Conservation (phyloP, 805 yeast genomes). For the Kuraishia piskuri region DNA sequence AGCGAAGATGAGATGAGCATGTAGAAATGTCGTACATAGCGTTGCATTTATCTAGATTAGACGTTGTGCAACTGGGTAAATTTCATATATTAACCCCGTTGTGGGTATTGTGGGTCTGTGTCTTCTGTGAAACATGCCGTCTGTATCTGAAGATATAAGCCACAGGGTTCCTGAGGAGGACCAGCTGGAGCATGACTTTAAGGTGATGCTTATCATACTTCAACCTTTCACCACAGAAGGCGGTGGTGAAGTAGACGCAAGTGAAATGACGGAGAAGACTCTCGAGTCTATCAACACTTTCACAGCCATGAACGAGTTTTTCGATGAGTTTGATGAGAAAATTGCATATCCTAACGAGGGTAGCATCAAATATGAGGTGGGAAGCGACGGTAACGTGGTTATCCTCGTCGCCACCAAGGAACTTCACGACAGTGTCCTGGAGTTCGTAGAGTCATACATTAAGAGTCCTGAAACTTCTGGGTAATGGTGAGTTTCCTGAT, state of each 20-base stretch:
- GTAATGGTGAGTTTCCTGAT: background rate
- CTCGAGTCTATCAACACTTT: slow-evolving; percentile 36
- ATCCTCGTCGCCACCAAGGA: slow-evolving; percentile 36
- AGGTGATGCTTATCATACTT: slow-evolving; percentile 34
- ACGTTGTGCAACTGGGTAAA: too few relatives aligned
- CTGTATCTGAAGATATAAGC: slow-evolving; percentile 2
- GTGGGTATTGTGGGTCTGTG: background rate
- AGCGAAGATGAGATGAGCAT: background rate
- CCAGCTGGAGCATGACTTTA: slow-evolving; percentile 37
- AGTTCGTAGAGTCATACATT: slow-evolving; percentile 30
- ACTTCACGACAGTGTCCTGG: slow-evolving; percentile 28
- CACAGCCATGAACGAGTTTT: slow-evolving; percentile 39
- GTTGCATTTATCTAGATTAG: too few relatives aligned
- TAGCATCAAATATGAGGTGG: slow-evolving; percentile 49
- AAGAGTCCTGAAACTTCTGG: background rate
- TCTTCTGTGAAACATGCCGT: background rate
- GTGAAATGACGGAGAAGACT: slow-evolving; percentile 39
- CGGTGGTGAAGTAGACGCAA: background rate
- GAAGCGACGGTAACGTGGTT: slow-evolving; percentile 52
- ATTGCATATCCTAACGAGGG: slow-evolving; percentile 49
- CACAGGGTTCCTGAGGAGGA: slow-evolving; percentile 15
- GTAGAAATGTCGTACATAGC: background rate
- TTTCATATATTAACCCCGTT: background rate
- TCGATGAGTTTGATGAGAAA: slow-evolving; percentile 41
- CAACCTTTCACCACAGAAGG: slow-evolving; percentile 19